These are phyloP conservation scores for Heterobasidion occidentale DNA, from an alignment of 1,284 basidiomycete genomes.

Conservation along the genomic window DNA sequence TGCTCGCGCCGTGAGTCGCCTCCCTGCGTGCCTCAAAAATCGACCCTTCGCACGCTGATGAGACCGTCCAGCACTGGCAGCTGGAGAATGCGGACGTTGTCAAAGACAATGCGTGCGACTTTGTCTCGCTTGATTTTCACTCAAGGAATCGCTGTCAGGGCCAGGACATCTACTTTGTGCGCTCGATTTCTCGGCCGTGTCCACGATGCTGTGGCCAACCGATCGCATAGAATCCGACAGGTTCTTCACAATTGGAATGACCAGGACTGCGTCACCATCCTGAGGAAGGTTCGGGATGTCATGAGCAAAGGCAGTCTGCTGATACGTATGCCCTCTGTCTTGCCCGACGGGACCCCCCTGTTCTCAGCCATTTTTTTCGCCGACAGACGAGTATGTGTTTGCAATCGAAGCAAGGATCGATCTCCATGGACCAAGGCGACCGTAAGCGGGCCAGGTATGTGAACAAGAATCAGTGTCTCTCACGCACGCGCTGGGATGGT, in stretches of 20 bases:
- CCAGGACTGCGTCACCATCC: conserved; percentile 14
- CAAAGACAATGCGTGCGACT: too few species aligned
- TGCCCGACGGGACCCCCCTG: neutral
- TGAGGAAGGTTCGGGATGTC: conserved; percentile 16
- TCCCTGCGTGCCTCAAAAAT: too few species aligned
- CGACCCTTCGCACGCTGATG: too few species aligned
- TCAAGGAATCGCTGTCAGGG: too few species aligned
- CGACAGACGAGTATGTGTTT: conserved; percentile 16
- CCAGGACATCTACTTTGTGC: too few species aligned
- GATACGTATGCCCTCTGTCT: conserved; percentile 11
- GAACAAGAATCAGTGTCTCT: too few species aligned
- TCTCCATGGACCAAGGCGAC: neutral
- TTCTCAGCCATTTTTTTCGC: neutral
- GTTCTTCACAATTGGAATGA: conserved; percentile 22
- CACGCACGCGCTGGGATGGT: too few species aligned
- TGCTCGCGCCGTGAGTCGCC: too few species aligned
- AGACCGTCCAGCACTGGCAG: too few species aligned
- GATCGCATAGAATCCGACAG: neutral
- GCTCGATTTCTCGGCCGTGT: too few species aligned
- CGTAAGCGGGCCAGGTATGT: neutral
- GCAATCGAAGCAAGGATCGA: conserved; percentile 4
- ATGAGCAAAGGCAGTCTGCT: conserved; percentile 15
- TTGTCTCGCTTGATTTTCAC: too few species aligned
- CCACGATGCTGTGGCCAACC: neutral
- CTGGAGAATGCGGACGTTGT: too few species aligned